Evolutionary conservation across 108 stramenopile genomes (phyloP), one percentile per base, ranked within the genome.

Genomic region (Stephanodiscus triporus): DNA sequence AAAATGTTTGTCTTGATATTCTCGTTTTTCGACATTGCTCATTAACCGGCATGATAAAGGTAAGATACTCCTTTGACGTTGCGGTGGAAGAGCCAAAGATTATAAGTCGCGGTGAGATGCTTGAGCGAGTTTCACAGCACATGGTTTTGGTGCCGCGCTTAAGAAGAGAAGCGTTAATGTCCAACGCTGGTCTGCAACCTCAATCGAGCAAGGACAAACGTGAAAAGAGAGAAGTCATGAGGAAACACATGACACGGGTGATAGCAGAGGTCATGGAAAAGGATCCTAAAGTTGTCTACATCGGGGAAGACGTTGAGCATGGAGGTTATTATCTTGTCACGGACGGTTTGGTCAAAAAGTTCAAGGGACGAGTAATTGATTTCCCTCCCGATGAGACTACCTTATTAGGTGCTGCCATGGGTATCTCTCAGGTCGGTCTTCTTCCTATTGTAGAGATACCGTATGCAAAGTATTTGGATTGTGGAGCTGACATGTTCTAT

Each of bases 381-480:
- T 93, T 96, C 70, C 95, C 95, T 57, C 95, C 95, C 6, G 95
- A 93, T 60, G 95, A 96, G 66, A 93, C 95, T 20, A 89, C 95
- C 2, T 60, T 96, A 10, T 60, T 96, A 27, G 95, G 92, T 36
- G 86, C 88, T 45, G 95, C 81, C 2, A 68, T 90, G 69, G 95
- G 95, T 0, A 90, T 88, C 73, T 77, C 90, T 2, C 95, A 96
- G 59, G 63, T 86, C 7, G 92, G 95, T 14, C 63, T 96, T 30
- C 67, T 81, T 49, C 95, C 92, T 2, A 87, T 96, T 29, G 84
- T 93, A 37, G 95, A 96, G 64, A 93, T 96, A 68, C 95, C 95
- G 6, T 96, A 96, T 57, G 89, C 89, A 49, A 96, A 96, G 67
- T 96, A 96, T 67, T 66, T 96, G 27, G 95, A 96, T 75, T 96